Conservation (phyloP, 352 stramenopile species). For the Phytophthora syringae region DNA sequence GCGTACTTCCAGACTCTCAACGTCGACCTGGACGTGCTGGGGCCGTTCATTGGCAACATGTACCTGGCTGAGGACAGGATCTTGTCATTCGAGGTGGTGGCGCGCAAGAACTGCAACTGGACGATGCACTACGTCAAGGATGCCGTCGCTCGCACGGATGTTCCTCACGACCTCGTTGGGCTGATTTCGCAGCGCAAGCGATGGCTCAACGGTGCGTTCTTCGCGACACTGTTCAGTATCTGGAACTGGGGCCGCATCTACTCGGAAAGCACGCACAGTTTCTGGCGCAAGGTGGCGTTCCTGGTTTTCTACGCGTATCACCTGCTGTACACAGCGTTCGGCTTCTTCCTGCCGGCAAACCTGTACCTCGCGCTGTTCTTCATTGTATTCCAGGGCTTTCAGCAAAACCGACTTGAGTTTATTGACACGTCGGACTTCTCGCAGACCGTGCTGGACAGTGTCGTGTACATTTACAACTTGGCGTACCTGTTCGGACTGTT, state of each 20-base stretch:
- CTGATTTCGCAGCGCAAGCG: slow-evolving; percentile 87
- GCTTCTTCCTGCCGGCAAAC: slow-evolving; percentile 81
- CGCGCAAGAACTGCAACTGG: slow-evolving; percentile 83
- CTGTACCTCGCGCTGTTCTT: slow-evolving; percentile 88
- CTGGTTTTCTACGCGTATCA: slow-evolving; percentile 85
- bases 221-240: slow-evolving; percentile 88
- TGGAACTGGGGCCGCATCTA: slow-evolving; percentile 88
- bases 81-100: slow-evolving; percentile 86
- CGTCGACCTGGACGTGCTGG: slow-evolving; percentile 76
- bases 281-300: slow-evolving; percentile 69
- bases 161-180: slow-evolving; percentile 81
- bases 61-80: slow-evolving; percentile 90
- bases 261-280: slow-evolving; percentile 81
- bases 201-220: slow-evolving; percentile 90
- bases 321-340: slow-evolving; percentile 70
- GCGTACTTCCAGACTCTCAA: slow-evolving; percentile 90
- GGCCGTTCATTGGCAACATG: slow-evolving; percentile 89
- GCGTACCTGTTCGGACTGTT: slow-evolving; percentile 79
- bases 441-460: slow-evolving; percentile 58
- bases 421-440: slow-evolving; percentile 79
- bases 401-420: slow-evolving; percentile 84
- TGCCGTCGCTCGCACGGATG: slow-evolving; percentile 82
- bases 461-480: slow-evolving; percentile 84
- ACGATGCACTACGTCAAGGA: slow-evolving; percentile 91
- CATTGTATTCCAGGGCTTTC: slow-evolving; percentile 90